phyloP scores from a whole-genome alignment of 441 rosid genomes.

The Pelargonium myrrhifolium region DNA sequence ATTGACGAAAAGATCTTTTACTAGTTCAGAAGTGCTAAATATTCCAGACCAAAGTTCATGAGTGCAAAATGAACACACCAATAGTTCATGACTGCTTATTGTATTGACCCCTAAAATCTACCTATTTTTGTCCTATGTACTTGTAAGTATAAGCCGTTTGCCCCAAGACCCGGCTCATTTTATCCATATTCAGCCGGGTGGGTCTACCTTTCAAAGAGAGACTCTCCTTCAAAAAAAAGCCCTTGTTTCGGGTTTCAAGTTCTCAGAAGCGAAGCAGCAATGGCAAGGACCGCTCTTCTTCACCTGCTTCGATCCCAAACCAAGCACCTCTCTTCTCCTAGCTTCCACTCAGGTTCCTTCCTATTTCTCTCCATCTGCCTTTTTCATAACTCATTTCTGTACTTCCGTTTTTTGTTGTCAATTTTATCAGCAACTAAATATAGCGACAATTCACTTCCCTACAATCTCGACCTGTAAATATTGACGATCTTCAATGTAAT shows the following conservation, averaged over 20 bases:
- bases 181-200: too few relatives aligned
- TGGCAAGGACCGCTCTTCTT: constrained; percentile 55
- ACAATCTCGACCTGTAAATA: not conserved
- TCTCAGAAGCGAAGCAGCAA: constrained; percentile 11
- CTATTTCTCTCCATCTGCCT: not conserved
- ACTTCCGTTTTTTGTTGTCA: not conserved
- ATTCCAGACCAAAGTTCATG: too few relatives aligned
- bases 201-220: too few relatives aligned
- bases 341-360: constrained; percentile 36
- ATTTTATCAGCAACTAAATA: not conserved
- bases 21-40: too few relatives aligned
- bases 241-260: too few relatives aligned
- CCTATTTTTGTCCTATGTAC: too few relatives aligned
- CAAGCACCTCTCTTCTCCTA: constrained; percentile 36
- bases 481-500: not conserved
- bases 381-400: not conserved
- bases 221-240: not conserved
- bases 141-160: too few relatives aligned
- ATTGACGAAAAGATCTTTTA: too few relatives aligned
- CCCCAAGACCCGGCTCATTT: too few relatives aligned
- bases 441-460: not conserved
- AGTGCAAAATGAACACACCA: too few relatives aligned
- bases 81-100: too few relatives aligned
- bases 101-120: too few relatives aligned
- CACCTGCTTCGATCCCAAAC: constrained; percentile 59